Conservation (phyloP, 148 eudicot genomes). For the Arbutus unedo region DNA sequence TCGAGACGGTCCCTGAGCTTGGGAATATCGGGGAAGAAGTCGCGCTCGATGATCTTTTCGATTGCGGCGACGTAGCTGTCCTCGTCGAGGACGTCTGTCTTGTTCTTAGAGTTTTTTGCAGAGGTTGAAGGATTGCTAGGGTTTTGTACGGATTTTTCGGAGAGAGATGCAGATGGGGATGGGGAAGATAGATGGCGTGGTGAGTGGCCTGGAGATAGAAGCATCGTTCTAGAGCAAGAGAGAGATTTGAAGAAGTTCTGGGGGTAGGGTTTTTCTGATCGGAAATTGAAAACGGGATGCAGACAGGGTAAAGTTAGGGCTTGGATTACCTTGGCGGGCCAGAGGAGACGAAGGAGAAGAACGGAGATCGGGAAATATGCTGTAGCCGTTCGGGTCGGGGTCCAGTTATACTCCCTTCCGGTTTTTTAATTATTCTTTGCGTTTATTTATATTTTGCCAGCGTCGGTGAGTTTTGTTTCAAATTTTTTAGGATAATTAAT, state of each 20-base stretch:
- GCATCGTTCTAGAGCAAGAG: constrained; percentile 42
- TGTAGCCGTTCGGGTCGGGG: too few relatives aligned
- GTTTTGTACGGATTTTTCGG: constrained; percentile 17
- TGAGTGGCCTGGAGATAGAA: constrained; percentile 84
- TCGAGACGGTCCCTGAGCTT: constrained; percentile 91
- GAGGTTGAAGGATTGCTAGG: constrained; percentile 15
- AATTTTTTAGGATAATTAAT: too few relatives aligned
- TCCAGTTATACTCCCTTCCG: too few relatives aligned
- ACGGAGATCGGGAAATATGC: neutral
- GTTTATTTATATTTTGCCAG: too few relatives aligned
- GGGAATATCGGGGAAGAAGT: constrained; percentile 92
- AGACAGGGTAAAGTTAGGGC: neutral
- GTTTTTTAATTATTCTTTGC: too few relatives aligned
- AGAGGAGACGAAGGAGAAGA: neutral
- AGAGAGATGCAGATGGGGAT: constrained; percentile 44
- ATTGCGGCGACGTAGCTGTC: constrained; percentile 84
- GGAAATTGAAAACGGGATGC: neutral
- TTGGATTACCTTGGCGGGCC: neutral
- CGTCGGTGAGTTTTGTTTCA: too few relatives aligned
- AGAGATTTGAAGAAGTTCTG: neutral
- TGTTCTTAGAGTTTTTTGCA: constrained; percentile 24
- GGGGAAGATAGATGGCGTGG: constrained; percentile 89
- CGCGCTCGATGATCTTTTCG: constrained; percentile 89
- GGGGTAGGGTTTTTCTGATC: neutral
- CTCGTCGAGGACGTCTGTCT: constrained; percentile 58